Evolutionary conservation across 495 filamentous ascomycete species (phyloP), one percentile per base, ranked within the genome.

Genomic region (Aspergillus cristatus): DNA sequence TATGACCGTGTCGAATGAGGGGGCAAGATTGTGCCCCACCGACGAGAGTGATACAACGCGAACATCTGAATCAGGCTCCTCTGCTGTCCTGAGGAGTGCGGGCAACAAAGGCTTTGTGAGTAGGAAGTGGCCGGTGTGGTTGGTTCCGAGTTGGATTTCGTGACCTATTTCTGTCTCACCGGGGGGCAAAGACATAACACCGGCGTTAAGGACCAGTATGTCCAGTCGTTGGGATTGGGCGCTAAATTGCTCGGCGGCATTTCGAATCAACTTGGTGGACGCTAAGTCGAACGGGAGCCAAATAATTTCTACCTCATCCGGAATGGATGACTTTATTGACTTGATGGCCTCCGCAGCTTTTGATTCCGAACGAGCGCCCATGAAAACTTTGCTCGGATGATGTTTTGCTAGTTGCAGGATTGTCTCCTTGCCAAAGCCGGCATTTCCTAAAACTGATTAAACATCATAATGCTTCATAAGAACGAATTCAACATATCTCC

Each of bases 141-240:
- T 77, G 28, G 67, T 62, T 7, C 62, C 76, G 12, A 84, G 62
- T 43, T 82, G 78, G 28, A 65, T 54, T 48, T 82, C 79, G 36
- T 71, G 54, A 4, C 67, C 65, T 18, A 63, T 42, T 32, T 45
- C 57, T 40, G 53, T 72, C 37, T 50, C 46, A 6, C 55, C 53
- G 35, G 52, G 48, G 48, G 62, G 58, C 24, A 69, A 32, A 18
- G 65, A 60, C 79, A 84, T 83, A 37, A 83, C 68, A 4, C 73
- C 81, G 10, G 81, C 79, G 33, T 65, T 65, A 18, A 61, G 80
- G 53, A 84, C 74, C 3, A 84, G 47, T 17, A 81, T 71, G 53
- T 84, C 75, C 28, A 85, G 65, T 25, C 74, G 57, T 30, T 67
- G 45, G 24, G 76, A 72, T 29, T 61, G 43, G 54, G 33, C 54